phyloP scores from a whole-genome alignment of 1,284 basidiomycete species.

The Apiotrichum veenhuisii region DNA sequence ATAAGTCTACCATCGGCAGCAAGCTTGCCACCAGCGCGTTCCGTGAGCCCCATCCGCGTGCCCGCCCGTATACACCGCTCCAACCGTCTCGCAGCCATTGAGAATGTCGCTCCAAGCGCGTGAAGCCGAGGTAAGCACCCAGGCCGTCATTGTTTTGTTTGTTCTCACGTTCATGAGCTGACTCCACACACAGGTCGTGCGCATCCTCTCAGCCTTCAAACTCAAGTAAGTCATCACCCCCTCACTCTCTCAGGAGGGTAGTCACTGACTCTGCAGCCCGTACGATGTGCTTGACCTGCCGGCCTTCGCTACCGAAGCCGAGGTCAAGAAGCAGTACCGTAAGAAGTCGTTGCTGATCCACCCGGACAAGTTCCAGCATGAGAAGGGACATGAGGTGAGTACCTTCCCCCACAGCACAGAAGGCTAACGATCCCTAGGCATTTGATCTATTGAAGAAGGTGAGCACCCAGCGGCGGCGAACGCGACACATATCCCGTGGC shows the following conservation, averaged over 20 bases:
- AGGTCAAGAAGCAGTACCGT: slow-evolving; percentile 56
- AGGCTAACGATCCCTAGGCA: slow-evolving; percentile 41
- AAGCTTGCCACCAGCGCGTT: neutral
- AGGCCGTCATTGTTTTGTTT: no score
- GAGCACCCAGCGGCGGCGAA: slow-evolving; percentile 5
- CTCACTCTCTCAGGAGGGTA: neutral
- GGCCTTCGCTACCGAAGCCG: slow-evolving; percentile 51
- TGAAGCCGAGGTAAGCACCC: slow-evolving; percentile 42
- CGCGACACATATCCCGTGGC: no score
- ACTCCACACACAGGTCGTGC: slow-evolving; percentile 48
- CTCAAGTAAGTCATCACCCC: slow-evolving; percentile 49
- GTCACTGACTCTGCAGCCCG: slow-evolving; percentile 46
- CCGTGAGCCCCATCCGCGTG: neutral
- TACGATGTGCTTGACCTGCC: slow-evolving; percentile 57
- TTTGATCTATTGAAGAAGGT: slow-evolving; percentile 59
- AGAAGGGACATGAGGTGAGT: slow-evolving; percentile 52
- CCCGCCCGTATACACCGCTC: neutral
- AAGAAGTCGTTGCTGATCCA: slow-evolving; percentile 58
- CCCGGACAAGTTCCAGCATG: slow-evolving; percentile 58
- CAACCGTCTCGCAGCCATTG: neutral
- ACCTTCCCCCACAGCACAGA: neutral
- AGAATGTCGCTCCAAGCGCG: slow-evolving; percentile 11
- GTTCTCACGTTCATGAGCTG: no score
- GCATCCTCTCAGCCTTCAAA: slow-evolving; percentile 55
- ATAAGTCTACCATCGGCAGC: neutral